A percentile compares a stretch with the other conserved stretches of the same genome.
phyloP scores from a whole-genome alignment of 2,329 filamentous ascomycete genomes.

The Paramyrothecium roridum region DNA sequence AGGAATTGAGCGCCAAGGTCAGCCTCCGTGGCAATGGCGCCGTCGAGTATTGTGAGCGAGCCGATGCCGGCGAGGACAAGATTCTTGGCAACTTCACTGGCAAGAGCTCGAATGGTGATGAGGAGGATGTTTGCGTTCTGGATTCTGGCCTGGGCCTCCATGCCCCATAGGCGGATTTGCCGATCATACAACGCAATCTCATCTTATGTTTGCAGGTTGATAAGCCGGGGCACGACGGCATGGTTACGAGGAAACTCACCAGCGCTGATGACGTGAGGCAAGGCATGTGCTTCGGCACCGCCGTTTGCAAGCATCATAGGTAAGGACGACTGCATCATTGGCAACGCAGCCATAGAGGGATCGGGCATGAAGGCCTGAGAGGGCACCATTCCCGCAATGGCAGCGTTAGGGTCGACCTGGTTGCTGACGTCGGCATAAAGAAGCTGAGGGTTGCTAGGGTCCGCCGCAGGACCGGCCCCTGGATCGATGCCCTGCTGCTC shows the following conservation, averaged over 20 bases:
- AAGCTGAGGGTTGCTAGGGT: slow-evolving; percentile 13
- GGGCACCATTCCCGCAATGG: slow-evolving; percentile 18
- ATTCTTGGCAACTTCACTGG: slow-evolving; percentile 96
- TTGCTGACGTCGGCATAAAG: slow-evolving; percentile 14
- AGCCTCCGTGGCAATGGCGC: slow-evolving; percentile 68
- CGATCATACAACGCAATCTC: slow-evolving; percentile 97
- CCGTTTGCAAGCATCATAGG: slow-evolving; percentile 28
- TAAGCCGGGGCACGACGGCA: background rate
- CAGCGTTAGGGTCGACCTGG: slow-evolving; percentile 15
- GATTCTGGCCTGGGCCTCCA: slow-evolving; percentile 90
- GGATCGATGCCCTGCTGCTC: background rate
- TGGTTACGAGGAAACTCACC: slow-evolving; percentile 18
- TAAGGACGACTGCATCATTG: slow-evolving; percentile 12
- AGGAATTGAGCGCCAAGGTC: slow-evolving; percentile 86
- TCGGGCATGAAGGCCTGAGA: slow-evolving; percentile 19
- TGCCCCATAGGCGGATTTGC: slow-evolving; percentile 95
- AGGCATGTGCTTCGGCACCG: slow-evolving; percentile 10
- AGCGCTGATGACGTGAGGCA: slow-evolving; percentile 26
- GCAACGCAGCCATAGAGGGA: slow-evolving; percentile 17
- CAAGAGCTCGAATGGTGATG: slow-evolving; percentile 81
- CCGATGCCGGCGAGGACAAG: slow-evolving; percentile 90
- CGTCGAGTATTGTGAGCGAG: slow-evolving; percentile 84
- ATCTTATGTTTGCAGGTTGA: slow-evolving; percentile 49
- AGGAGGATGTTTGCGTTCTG: slow-evolving; percentile 87
- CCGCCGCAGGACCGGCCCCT: background rate